Conservation (phyloP, 768 basidiomycete genomes). For the Phylloporus sp. region DNA sequence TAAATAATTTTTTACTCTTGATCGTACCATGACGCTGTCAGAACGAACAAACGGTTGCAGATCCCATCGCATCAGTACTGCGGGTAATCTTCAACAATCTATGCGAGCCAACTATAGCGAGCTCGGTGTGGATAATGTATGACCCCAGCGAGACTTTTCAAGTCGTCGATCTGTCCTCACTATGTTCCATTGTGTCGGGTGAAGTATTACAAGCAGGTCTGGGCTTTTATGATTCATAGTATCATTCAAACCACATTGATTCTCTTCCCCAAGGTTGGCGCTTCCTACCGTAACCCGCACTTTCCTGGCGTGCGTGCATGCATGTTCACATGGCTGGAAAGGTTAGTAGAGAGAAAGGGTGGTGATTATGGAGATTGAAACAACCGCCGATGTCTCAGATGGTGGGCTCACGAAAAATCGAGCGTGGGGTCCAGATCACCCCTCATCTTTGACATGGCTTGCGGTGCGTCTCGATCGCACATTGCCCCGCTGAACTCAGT, state of each 20-base stretch:
- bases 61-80: conserved; percentile 21
- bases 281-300: conserved; percentile 71
- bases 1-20: neutral
- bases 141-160: conserved; percentile 6
- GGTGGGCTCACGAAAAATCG: conserved; percentile 22
- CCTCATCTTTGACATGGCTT: conserved; percentile 29
- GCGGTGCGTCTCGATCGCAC: conserved; percentile 16
- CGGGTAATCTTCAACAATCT: conserved; percentile 33
- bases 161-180: conserved; percentile 1
- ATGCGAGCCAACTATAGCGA: conserved; percentile 51
- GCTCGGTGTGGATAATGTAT: conserved; percentile 58
- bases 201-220: conserved; percentile 30
- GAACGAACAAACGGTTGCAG: conserved; percentile 10
- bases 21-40: conserved; percentile 8
- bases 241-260: neutral
- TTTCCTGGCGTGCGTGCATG: conserved; percentile 60
- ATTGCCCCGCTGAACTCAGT: neutral
- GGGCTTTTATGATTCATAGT: neutral
- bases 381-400: conserved; percentile 18
- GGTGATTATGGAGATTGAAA: neutral
- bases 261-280: conserved; percentile 40
- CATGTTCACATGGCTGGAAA: conserved; percentile 51
- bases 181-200: neutral
- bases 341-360: conserved; percentile 27
- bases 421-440: conserved; percentile 13